Conservation (phyloP, 306 rosid genomes). For the Fragaria ananassa region DNA sequence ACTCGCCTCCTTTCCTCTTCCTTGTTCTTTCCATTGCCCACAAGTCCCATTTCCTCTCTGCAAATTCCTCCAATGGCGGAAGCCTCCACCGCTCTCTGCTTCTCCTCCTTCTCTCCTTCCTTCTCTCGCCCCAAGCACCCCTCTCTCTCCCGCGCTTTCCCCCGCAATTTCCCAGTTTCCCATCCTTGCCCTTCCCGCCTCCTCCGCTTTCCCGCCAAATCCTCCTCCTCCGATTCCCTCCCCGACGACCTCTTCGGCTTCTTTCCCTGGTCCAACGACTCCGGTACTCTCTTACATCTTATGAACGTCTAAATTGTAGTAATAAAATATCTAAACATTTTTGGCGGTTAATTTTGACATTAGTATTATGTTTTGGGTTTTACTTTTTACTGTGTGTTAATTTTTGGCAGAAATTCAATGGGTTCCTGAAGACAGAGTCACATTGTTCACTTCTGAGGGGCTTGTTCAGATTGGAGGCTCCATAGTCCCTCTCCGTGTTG, state of each 20-base stretch:
- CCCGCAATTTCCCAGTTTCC: conserved; percentile 28
- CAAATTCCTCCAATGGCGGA: conserved; percentile 51
- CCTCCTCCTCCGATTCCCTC: conserved; percentile 33
- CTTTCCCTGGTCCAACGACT: conserved; percentile 70
- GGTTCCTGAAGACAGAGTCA: conserved; percentile 72
- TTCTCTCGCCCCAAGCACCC: conserved; percentile 28
- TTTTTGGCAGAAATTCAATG: conserved; percentile 74
- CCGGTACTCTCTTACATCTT: conserved; percentile 34
- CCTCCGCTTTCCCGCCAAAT: conserved; percentile 43
- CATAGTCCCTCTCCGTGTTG: conserved; percentile 61
- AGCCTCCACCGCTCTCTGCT: conserved; percentile 41
- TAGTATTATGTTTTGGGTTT: background rate
- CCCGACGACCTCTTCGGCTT: conserved; percentile 50
- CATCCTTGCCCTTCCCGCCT: conserved; percentile 39
- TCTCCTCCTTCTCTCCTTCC: conserved; percentile 45
- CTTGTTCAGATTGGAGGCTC: conserved; percentile 92
- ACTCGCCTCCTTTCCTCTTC: conserved; percentile 7
- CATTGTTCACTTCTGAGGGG: conserved; percentile 91
- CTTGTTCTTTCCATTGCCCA: conserved; percentile 1
- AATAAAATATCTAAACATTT: background rate
- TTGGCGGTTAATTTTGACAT: background rate
- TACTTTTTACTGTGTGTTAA: background rate
- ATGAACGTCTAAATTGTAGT: background rate
- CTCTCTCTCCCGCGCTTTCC: conserved; percentile 20
- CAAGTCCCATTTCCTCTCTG: background rate